These are phyloP conservation scores for Candida albicans DNA, from an alignment of 1,139 yeast genomes.

Conservation along the genomic window DNA sequence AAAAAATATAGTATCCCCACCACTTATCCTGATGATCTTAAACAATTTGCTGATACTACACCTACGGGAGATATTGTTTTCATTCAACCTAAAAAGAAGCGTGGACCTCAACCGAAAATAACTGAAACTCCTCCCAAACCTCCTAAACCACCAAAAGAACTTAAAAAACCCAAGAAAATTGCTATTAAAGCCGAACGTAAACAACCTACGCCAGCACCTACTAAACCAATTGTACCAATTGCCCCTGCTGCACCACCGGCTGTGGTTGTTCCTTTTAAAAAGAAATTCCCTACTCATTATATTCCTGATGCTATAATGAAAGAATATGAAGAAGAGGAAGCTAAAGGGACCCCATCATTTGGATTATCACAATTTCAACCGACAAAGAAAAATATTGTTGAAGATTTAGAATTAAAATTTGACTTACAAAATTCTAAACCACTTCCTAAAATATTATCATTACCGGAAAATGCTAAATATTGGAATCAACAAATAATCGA, in stretches of 20 bases:
- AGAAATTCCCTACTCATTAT: constrained; percentile 37
- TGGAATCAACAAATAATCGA: constrained; percentile 26
- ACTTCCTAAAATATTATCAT: constrained; percentile 21
- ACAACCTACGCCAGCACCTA: not conserved
- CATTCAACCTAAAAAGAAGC: constrained; percentile 16
- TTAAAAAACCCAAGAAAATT: no score
- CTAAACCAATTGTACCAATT: constrained; percentile 2
- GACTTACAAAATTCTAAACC: constrained; percentile 45
- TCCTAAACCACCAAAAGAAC: not conserved
- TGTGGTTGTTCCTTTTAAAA: constrained; percentile 16
- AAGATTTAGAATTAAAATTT: constrained; percentile 38
- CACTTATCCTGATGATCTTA: constrained; percentile 55
- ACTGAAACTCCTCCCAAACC: not conserved
- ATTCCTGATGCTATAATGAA: constrained; percentile 30
- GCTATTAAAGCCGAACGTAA: no score
- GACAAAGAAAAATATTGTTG: constrained; percentile 38
- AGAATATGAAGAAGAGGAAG: constrained; percentile 19
- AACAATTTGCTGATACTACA: constrained; percentile 41
- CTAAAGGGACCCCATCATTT: constrained; percentile 7
- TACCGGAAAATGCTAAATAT: constrained; percentile 33
- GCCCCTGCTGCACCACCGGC: not conserved
- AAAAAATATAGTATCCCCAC: constrained; percentile 58
- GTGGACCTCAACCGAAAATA: constrained; percentile 7
- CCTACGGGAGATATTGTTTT: constrained; percentile 38
- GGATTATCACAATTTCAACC: constrained; percentile 33